Evolutionary conservation across 805 yeast genomes (phyloP).

Genomic region (Yamadazyma scolyti): DNA sequence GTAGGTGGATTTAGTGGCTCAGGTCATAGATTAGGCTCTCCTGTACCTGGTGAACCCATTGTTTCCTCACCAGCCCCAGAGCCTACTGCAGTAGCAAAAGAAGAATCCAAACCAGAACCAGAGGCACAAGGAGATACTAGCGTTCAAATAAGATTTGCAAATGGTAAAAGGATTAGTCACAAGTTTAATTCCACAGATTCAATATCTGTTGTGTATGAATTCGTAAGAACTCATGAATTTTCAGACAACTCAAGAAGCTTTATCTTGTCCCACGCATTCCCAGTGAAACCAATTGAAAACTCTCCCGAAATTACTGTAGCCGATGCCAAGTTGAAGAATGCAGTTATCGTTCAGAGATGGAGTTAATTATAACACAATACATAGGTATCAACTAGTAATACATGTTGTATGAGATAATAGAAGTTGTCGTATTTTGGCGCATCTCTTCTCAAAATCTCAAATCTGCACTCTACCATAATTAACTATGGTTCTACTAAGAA

Average conservation of each 20-base stretch:
- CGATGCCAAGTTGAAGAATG: conserved; percentile 72
- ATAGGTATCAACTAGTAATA: neutral
- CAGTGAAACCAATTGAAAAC: conserved; percentile 68
- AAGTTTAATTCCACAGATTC: conserved; percentile 64
- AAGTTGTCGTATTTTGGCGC: no score
- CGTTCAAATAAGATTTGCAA: conserved; percentile 81
- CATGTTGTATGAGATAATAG: no score
- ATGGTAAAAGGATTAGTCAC: conserved; percentile 66
- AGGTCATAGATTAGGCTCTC: conserved; percentile 87
- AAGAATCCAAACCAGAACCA: conserved; percentile 13
- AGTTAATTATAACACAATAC: conserved; percentile 24
- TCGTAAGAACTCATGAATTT: conserved; percentile 46
- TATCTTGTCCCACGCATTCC: conserved; percentile 75
- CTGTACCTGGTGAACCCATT: conserved; percentile 68
- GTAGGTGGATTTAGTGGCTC: conserved; percentile 70
- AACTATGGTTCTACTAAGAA: no score
- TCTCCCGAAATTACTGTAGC: conserved; percentile 48
- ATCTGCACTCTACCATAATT: no score
- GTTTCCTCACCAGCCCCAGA: conserved; percentile 33
- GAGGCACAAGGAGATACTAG: conserved; percentile 59
- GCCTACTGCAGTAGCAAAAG: conserved; percentile 12
- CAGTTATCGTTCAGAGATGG: conserved; percentile 93
- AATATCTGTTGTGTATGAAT: conserved; percentile 64
- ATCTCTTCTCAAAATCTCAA: no score
- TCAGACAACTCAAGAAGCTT: conserved; percentile 52